Percentiles rank a stretch among this genome's conserved stretches.
phyloP scores from a whole-genome alignment of 768 basidiomycete genomes.

The Symmetrospora coprosmae region DNA sequence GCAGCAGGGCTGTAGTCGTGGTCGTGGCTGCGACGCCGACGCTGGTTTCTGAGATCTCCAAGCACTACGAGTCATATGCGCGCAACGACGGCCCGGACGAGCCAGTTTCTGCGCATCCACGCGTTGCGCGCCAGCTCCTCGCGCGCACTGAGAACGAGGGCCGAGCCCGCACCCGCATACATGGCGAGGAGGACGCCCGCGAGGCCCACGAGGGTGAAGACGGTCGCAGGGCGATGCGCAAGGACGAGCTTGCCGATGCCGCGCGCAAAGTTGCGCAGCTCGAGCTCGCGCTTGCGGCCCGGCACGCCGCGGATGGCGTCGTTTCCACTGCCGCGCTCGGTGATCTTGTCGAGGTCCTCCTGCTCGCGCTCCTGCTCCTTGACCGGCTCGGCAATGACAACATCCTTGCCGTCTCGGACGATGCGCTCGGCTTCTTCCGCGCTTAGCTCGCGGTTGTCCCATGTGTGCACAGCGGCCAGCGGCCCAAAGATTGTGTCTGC shows the following conservation, averaged over 20 bases:
- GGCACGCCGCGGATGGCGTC: background rate
- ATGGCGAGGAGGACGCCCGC: slow-evolving; percentile 8
- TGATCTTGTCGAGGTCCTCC: background rate
- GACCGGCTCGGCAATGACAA: slow-evolving; percentile 5
- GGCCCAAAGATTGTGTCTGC: slow-evolving; percentile 14
- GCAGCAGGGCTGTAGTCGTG: no score
- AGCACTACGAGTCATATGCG: no score
- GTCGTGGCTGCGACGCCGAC: no score
- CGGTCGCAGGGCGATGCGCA: background rate
- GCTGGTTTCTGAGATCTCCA: no score
- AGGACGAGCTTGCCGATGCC: background rate
- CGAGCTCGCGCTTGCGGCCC: background rate
- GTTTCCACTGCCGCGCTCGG: no score
- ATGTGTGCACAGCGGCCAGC: background rate
- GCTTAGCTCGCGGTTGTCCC: slow-evolving; percentile 1
- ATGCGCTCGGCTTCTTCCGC: slow-evolving; percentile 7
- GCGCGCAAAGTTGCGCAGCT: background rate
- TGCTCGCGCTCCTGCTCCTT: background rate
- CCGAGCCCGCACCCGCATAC: background rate
- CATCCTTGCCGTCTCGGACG: slow-evolving; percentile 7
- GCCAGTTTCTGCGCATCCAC: slow-evolving; percentile 8
- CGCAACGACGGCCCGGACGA: no score
- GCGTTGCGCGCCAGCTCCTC: background rate
- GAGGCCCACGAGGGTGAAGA: background rate
- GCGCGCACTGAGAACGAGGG: no score